Conservation (phyloP, 2,329 filamentous ascomycete species). For the Zymoseptoria crescenta region DNA sequence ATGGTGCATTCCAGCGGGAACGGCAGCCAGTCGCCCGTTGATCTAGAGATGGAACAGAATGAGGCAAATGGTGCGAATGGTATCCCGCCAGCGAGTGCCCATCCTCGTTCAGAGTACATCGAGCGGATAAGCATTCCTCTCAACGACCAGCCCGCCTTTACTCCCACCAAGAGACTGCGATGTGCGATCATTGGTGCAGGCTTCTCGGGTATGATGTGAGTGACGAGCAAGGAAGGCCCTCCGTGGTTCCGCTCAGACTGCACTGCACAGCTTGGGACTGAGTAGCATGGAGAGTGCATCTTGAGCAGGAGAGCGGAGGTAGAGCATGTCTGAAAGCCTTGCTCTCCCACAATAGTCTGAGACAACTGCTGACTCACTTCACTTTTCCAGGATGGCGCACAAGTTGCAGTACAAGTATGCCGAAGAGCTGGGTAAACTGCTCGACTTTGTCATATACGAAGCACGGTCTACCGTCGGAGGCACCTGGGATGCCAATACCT, state of each 20-base stretch:
- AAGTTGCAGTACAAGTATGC: slow-evolving; percentile 30
- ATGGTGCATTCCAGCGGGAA: neutral
- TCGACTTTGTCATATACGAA: slow-evolving; percentile 35
- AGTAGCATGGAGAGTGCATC: too few relatives aligned
- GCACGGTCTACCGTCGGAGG: slow-evolving; percentile 31
- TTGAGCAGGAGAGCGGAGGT: too few relatives aligned
- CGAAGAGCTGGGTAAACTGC: slow-evolving; percentile 25
- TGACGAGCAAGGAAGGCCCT: too few relatives aligned
- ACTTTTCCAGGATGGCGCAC: slow-evolving; percentile 24
- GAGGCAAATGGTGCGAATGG: neutral
- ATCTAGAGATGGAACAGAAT: neutral
- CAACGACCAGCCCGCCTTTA: slow-evolving; percentile 12
- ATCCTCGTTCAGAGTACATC: slow-evolving; percentile 4
- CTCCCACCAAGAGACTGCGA: slow-evolving; percentile 13
- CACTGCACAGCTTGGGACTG: too few relatives aligned
- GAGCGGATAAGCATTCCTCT: slow-evolving; percentile 10
- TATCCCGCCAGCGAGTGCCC: neutral
- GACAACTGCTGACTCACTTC: too few relatives aligned
- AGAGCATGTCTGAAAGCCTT: too few relatives aligned
- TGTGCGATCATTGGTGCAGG: slow-evolving; percentile 28
- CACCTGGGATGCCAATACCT: slow-evolving; percentile 32
- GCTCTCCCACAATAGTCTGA: too few relatives aligned
- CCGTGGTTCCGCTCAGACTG: too few relatives aligned
- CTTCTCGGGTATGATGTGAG: slow-evolving; percentile 29
- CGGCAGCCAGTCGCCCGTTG: neutral